Evolutionary conservation across 192 early-diverging fungal genomes (phyloP), one percentile per base, ranked within the genome.

Genomic region (Coemansia sp.): DNA sequence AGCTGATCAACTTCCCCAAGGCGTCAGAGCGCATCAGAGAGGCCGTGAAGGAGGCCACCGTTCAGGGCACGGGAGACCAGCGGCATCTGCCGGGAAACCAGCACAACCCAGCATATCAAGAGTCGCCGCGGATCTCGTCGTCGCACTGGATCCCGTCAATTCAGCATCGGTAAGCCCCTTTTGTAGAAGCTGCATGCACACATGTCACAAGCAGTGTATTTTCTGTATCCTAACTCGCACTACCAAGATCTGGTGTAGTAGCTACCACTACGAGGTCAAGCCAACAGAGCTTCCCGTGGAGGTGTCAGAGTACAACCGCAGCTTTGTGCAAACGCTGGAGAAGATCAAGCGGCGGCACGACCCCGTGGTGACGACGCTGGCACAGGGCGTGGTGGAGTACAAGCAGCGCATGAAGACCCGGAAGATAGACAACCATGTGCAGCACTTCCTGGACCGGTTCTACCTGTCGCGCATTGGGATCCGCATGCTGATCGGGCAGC

Each of bases 401-500:
- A 98, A 98, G 74, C 80, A 91, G 62, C 79, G 75, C 42, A 74
- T 53, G 56, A 61, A 70, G 38, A 57, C 64, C 0, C 65, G 59
- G n/a, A 46, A 70, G 15, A 85, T 92, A 40, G 87, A 92, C 77
- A 87, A 88, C 19, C 91, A 87, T 41, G 86, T 96, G 15, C 95
- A 98, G 79, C 84, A 88, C 31, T 98, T 98, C 65, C 77, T 98
- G 64, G 95, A 96, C 81, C 89, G 94, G 37, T 98, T 98, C 84
- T 96, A 98, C 82, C 92, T 96, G 89, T 94, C 93, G 27, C 92
- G 96, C 57, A 98, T 98, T 64, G 96, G 96, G n/a, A 97, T 98
- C 73, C 91, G 96, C 54, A 95, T 97, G 93, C 86, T 98, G 54
- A 95, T 98, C 67, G 96, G 92, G 56, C 90, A 94, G 68, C 93